Percentiles rank a stretch among this genome's conserved stretches.
These are phyloP conservation scores for Farysia itapuensis DNA, from an alignment of 1,284 basidiomycete genomes.

Conservation along the genomic window DNA sequence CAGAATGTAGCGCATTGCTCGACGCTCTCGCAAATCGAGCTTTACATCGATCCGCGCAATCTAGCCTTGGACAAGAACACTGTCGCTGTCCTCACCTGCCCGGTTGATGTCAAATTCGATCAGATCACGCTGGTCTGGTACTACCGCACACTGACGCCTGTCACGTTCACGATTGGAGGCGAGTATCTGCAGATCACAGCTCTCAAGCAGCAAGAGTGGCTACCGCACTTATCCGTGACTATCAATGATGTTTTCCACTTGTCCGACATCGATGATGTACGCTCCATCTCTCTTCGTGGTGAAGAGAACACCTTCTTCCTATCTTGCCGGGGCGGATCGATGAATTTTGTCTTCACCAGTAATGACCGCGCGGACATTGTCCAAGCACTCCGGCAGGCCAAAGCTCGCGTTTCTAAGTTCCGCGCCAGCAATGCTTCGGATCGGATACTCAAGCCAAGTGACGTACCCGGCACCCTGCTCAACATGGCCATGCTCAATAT, in stretches of 20 bases:
- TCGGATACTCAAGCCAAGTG: conserved; percentile 46
- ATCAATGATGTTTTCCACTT: conserved; percentile 54
- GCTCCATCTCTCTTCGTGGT: conserved; percentile 49
- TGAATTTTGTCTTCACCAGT: conserved; percentile 54
- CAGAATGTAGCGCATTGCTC: conserved; percentile 27
- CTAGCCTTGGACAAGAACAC: conserved; percentile 40
- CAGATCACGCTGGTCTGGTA: conserved; percentile 56
- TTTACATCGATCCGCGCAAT: conserved; percentile 45
- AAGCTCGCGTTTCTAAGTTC: conserved; percentile 46
- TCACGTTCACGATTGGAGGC: conserved; percentile 46
- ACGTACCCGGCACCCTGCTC: conserved; percentile 54
- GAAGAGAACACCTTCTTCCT: conserved; percentile 57
- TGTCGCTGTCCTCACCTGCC: conserved; percentile 29
- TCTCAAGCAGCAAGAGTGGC: conserved; percentile 46
- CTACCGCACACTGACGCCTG: conserved; percentile 49
- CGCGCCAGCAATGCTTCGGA: conserved; percentile 39
- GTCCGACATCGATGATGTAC: conserved; percentile 54
- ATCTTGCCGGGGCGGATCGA: conserved; percentile 46
- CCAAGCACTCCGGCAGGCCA: conserved; percentile 52
- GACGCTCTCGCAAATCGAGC: conserved; percentile 40
- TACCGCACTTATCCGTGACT: conserved; percentile 21
- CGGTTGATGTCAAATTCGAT: conserved; percentile 36
- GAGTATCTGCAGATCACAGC: conserved; percentile 52
- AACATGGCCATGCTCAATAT: conserved; percentile 59
- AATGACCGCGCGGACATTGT: conserved; percentile 50